Conservation (phyloP, 306 rosid species). For the Malus orientalis region DNA sequence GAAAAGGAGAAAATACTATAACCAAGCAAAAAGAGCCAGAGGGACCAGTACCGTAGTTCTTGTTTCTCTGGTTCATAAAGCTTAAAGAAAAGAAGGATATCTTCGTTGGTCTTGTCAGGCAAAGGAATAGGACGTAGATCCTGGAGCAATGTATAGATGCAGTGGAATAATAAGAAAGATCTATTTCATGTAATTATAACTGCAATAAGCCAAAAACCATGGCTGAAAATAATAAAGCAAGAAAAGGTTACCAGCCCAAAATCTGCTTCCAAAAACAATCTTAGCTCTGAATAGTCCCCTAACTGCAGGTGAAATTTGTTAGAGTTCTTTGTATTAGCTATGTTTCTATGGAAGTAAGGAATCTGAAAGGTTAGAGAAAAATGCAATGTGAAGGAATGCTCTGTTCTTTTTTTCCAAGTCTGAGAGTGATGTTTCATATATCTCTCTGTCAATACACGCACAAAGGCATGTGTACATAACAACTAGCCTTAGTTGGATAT, state of each 20-base stretch:
- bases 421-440: too few relatives aligned
- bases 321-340: too few relatives aligned
- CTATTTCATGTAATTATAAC: neutral
- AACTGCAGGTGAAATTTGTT: slow-evolving; percentile 24
- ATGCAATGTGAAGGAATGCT: too few relatives aligned
- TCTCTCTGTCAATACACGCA: too few relatives aligned
- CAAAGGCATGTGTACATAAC: too few relatives aligned
- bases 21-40: slow-evolving; percentile 6
- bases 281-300: slow-evolving; percentile 42
- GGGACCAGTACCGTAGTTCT: slow-evolving; percentile 51
- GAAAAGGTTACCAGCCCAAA: slow-evolving; percentile 47
- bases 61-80: slow-evolving; percentile 63
- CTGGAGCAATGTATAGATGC: slow-evolving; percentile 28
- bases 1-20: neutral
- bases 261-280: slow-evolving; percentile 78
- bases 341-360: too few relatives aligned
- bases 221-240: slow-evolving; percentile 1
- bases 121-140: slow-evolving; percentile 61
- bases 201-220: slow-evolving; percentile 4
- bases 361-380: too few relatives aligned
- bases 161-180: neutral
- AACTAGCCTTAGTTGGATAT: too few relatives aligned
- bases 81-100: slow-evolving; percentile 72
- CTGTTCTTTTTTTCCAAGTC: too few relatives aligned
- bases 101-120: slow-evolving; percentile 65